Conservation (phyloP, 2,329 filamentous ascomycete species). For the Polytolypa hystricis region DNA sequence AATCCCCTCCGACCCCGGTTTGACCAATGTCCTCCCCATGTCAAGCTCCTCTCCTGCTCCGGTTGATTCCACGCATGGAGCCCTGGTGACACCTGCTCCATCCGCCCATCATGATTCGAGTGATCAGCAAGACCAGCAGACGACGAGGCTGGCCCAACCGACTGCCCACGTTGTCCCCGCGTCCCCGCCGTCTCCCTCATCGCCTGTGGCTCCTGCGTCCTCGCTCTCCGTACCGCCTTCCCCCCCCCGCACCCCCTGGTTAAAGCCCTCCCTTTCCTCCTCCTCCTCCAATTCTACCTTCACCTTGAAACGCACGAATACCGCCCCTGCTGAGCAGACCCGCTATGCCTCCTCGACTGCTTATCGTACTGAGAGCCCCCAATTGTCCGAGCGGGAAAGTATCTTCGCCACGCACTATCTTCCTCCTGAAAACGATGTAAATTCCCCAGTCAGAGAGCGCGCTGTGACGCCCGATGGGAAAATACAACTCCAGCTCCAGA, state of each 20-base stretch:
- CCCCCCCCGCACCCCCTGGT: conserved; percentile 25
- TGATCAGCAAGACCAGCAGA: conserved; percentile 18
- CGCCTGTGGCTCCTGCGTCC: conserved; percentile 23
- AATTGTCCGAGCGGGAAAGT: conserved; percentile 51
- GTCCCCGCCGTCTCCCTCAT: conserved; percentile 16
- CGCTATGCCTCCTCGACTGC: conserved; percentile 15
- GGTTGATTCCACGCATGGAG: conserved; percentile 29
- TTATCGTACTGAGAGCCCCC: conserved; percentile 30
- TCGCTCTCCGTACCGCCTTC: conserved; percentile 11
- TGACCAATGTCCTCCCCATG: conserved; percentile 43
- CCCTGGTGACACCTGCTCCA: conserved; percentile 36
- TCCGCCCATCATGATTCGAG: conserved; percentile 28
- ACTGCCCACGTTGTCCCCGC: conserved; percentile 2
- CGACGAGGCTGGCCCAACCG: conserved; percentile 3
- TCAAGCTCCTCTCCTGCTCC: conserved; percentile 36
- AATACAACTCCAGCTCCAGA: neutral
- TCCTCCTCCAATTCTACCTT: conserved; percentile 15
- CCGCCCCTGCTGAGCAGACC: conserved; percentile 20
- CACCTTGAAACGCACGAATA: conserved; percentile 27
- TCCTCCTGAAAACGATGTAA: conserved; percentile 31
- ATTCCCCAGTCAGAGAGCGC: conserved; percentile 19
- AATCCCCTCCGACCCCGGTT: conserved; percentile 10
- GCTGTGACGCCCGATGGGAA: conserved; percentile 6
- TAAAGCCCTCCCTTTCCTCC: conserved; percentile 16
- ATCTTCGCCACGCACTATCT: conserved; percentile 54